Conservation (phyloP, 176 grass and related monocot genomes). For the Oryza punctata region DNA sequence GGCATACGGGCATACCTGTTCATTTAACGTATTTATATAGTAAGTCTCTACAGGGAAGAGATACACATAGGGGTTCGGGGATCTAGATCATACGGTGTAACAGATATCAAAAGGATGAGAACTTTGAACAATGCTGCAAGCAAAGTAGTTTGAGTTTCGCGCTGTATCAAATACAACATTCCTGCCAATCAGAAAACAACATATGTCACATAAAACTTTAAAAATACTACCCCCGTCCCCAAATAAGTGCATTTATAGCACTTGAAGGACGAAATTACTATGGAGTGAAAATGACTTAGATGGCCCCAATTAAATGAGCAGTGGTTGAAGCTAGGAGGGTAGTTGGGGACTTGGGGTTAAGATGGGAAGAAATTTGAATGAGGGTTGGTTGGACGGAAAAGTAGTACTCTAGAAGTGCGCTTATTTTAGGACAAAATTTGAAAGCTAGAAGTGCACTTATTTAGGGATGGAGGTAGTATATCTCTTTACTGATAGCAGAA, state of each 20-base stretch:
- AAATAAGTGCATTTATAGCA: too few species aligned
- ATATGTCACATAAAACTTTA: slow-evolving; percentile 31
- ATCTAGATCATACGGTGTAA: slow-evolving; percentile 77
- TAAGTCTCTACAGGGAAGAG: slow-evolving; percentile 16
- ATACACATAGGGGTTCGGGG: slow-evolving; percentile 2
- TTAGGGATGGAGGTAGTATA: background rate
- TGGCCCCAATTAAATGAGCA: too few species aligned
- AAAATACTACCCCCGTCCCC: background rate
- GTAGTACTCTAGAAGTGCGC: too few species aligned
- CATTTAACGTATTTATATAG: slow-evolving; percentile 32
- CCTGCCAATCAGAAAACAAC: slow-evolving; percentile 62
- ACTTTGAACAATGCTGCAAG: slow-evolving; percentile 68
- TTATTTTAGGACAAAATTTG: too few species aligned
- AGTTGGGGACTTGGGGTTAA: too few species aligned
- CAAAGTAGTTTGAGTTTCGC: slow-evolving; percentile 71
- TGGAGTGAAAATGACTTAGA: too few species aligned
- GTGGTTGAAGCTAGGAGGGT: too few species aligned
- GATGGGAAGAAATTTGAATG: too few species aligned
- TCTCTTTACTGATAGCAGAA: background rate
- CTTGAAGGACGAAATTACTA: too few species aligned
- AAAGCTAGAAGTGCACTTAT: too few species aligned
- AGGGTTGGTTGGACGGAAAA: too few species aligned
- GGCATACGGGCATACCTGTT: slow-evolving; percentile 90
- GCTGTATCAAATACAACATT: slow-evolving; percentile 71
- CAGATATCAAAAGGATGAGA: slow-evolving; percentile 83